A percentile compares a stretch with the other conserved stretches of the same genome.
Conservation (phyloP, 176 grass and related monocot species). For the Alopecurus myosuroides region DNA sequence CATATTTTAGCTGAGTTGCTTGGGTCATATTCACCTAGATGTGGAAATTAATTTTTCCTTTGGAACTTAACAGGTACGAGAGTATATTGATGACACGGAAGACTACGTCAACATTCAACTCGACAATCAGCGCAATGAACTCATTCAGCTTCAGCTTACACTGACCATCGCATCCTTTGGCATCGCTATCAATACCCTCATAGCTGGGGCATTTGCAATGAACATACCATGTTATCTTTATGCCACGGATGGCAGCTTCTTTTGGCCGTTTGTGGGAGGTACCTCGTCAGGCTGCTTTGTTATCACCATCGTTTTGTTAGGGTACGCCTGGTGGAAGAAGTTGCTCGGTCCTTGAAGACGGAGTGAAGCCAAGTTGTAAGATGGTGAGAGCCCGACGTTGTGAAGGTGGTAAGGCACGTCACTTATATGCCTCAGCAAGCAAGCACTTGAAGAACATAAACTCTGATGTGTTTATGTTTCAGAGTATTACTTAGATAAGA, state of each 20-base stretch:
- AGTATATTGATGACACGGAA: slow-evolving; percentile 94
- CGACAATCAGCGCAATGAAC: slow-evolving; percentile 85
- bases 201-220: slow-evolving; percentile 87
- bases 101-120: slow-evolving; percentile 99
- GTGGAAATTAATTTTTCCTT: slow-evolving; percentile 10
- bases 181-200: slow-evolving; percentile 66
- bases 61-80: slow-evolving; percentile 61
- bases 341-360: slow-evolving; percentile 64
- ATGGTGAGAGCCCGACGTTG: neutral
- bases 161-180: slow-evolving; percentile 80
- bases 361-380: neutral
- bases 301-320: slow-evolving; percentile 60
- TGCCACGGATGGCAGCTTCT: slow-evolving; percentile 27
- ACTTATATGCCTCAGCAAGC: neutral
- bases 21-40: neutral
- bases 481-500: slow-evolving; percentile 17
- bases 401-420: neutral
- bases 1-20: slow-evolving; percentile 1
- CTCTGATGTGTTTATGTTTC: neutral
- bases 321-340: slow-evolving; percentile 86
- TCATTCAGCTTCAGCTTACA: slow-evolving; percentile 92
- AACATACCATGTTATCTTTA: slow-evolving; percentile 57
- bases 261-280: slow-evolving; percentile 69
- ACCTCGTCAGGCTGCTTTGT: slow-evolving; percentile 57
- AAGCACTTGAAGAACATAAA: neutral